phyloP scores from a whole-genome alignment of 345 rosid species.

The Brassica juncea region DNA sequence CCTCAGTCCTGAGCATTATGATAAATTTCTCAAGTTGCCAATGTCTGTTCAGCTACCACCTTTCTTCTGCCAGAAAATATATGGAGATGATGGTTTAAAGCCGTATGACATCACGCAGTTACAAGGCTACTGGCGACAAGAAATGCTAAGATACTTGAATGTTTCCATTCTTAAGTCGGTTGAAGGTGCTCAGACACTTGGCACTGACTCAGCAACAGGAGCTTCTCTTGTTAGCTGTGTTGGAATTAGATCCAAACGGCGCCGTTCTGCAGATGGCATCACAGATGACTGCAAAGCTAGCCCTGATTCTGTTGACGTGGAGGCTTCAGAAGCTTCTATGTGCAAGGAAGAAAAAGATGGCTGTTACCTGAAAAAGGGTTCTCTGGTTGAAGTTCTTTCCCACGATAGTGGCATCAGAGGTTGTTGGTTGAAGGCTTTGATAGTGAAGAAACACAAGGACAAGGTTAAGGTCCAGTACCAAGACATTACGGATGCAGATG shows the following conservation, averaged over 20 bases:
- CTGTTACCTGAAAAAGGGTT: constrained; percentile 52
- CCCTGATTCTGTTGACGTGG: constrained; percentile 23
- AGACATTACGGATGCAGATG: constrained; percentile 64
- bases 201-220: constrained; percentile 24
- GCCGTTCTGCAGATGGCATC: constrained; percentile 29
- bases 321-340: constrained; percentile 25
- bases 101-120: constrained; percentile 68
- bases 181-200: constrained; percentile 29
- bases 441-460: constrained; percentile 59
- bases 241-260: constrained; percentile 58
- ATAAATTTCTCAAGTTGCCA: constrained; percentile 49
- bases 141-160: constrained; percentile 45
- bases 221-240: constrained; percentile 38
- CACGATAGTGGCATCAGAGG: constrained; percentile 89
- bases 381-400: constrained; percentile 67
- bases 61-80: constrained; percentile 63
- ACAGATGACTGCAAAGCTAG: constrained; percentile 36
- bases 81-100: constrained; percentile 60
- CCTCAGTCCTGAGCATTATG: constrained; percentile 70
- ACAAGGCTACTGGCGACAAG: constrained; percentile 81
- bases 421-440: constrained; percentile 75
- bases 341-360: constrained; percentile 23
- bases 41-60: constrained; percentile 42
- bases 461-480: constrained; percentile 81
- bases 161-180: constrained; percentile 31